Evolutionary conservation across 2,329 filamentous ascomycete genomes (phyloP).

Genomic region (Lasiodiplodia citricola): DNA sequence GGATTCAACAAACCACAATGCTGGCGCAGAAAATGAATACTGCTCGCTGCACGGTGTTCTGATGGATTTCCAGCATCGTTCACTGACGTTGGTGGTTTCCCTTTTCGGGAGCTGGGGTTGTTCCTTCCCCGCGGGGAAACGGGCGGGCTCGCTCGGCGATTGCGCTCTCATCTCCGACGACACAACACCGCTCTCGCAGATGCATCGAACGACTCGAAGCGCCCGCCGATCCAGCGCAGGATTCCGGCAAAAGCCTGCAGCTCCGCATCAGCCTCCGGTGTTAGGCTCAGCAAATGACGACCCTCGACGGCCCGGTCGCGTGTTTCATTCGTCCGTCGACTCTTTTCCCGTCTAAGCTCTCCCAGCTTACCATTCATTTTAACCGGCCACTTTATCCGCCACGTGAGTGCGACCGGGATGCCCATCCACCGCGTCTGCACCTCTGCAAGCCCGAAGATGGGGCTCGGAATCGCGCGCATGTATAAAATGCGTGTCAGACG

Average conservation of each 20-base stretch:
- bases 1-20: not conserved
- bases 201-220: not conserved
- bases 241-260: conserved; percentile 19
- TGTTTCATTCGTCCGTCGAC: not conserved
- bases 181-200: not conserved
- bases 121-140: conserved; percentile 11
- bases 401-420: conserved; percentile 1
- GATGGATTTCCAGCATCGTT: not conserved
- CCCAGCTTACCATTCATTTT: conserved; percentile 1
- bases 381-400: conserved; percentile 18
- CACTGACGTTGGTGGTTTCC: not conserved
- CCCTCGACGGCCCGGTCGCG: not conserved
- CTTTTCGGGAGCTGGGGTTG: not conserved
- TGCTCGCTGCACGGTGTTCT: not conserved
- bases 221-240: not conserved
- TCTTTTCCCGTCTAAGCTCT: not conserved
- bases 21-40: not conserved
- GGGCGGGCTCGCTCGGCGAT: conserved; percentile 3
- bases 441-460: conserved; percentile 4
- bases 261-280: conserved; percentile 17
- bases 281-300: not conserved
- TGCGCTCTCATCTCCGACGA: not conserved
- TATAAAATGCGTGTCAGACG: conserved; percentile 20
- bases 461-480: conserved; percentile 3
- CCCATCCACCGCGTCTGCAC: not conserved